A percentile compares a stretch with the other conserved stretches of the same genome.
Evolutionary conservation across 192 early-diverging fungal genomes (phyloP).

Genomic region (Coemansia guatemalensis): DNA sequence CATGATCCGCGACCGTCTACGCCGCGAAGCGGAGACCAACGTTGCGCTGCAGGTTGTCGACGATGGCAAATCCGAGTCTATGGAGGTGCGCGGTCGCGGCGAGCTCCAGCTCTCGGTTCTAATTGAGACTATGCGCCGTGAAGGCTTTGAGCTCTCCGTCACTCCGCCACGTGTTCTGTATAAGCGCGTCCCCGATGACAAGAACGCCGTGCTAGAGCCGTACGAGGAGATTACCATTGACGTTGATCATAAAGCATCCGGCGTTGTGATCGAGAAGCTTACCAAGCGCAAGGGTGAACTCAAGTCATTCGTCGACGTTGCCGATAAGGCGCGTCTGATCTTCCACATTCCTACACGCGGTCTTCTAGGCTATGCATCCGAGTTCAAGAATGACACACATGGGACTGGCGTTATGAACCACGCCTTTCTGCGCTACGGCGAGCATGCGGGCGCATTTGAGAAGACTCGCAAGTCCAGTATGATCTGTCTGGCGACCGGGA

Average conservation of each 20-base stretch:
- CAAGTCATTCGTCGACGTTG: constrained; percentile 68
- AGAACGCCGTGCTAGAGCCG: constrained; percentile 64
- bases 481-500: constrained; percentile 67
- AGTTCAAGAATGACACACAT: constrained; percentile 88
- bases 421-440: constrained; percentile 70
- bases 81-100: constrained; percentile 85
- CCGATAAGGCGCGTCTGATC: constrained; percentile 72
- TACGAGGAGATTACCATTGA: constrained; percentile 85
- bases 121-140: constrained; percentile 87
- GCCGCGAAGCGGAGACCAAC: constrained; percentile 78
- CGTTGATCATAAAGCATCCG: constrained; percentile 68
- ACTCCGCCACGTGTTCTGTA: constrained; percentile 80
- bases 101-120: constrained; percentile 85
- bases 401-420: constrained; percentile 82
- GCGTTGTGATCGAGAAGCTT: constrained; percentile 82
- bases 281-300: constrained; percentile 80
- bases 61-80: constrained; percentile 64
- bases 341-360: constrained; percentile 83
- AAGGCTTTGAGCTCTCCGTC: constrained; percentile 83
- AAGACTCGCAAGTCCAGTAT: constrained; percentile 75
- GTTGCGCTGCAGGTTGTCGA: constrained; percentile 75
- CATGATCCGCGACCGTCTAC: constrained; percentile 73
- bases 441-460: constrained; percentile 71
- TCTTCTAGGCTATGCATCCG: constrained; percentile 78
- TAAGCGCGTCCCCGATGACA: constrained; percentile 61